Base-by-base conservation (phyloP, 1,284 basidiomycete species). In the Rhodotorula sp. region DNA sequence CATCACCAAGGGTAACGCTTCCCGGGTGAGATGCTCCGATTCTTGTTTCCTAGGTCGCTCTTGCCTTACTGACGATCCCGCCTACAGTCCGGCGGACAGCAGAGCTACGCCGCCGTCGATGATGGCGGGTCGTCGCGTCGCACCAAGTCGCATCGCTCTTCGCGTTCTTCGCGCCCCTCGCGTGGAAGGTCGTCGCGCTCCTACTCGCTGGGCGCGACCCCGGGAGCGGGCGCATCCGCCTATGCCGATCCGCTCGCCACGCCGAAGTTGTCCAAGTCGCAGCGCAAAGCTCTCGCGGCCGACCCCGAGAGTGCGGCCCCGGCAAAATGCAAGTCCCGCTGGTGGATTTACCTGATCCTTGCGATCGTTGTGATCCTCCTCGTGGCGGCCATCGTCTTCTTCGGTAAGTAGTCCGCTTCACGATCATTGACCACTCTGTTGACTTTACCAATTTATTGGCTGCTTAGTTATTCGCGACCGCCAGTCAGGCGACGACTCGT, bases 1-100 rank as follows among this genome's bases (percentile, higher is more conserved):
- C 23, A 61, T 71, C 7, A 60, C 54, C 4, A 71, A 71, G 56
- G 63, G 48, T 14, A 31, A 14, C 62, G 47, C 48, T 5, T 29
- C 31, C 1, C 20, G 43, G 20, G 58, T 31, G 4, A n/a, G 64
- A 20, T 12, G 6, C 26, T 48, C 26, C 52, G 5, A 12, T 29
- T 47, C 26, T 29, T n/a, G 29, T 2, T 29, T 29, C 29, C 3
- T 29, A 31, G 6, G 1, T 18, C n/a, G 58, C 18, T 15, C 49
- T 15, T n/a, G 12, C 23, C 39, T 12, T 31, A 5, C 47, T 5
- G 26, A 31, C 7, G 18, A 8, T 20, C 16, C 5, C 31, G 20
- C 12, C 4, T 2, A 43, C 34, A 5, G 14, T 29, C 23, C 10
- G 15, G 15, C 8, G 34, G 23, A 3, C 5, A 58, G 54, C 64